Percentiles rank a stretch among this genome's conserved stretches.
Evolutionary conservation across 2,329 filamentous ascomycete species (phyloP).

Genomic region (Lomentospora prolificans): DNA sequence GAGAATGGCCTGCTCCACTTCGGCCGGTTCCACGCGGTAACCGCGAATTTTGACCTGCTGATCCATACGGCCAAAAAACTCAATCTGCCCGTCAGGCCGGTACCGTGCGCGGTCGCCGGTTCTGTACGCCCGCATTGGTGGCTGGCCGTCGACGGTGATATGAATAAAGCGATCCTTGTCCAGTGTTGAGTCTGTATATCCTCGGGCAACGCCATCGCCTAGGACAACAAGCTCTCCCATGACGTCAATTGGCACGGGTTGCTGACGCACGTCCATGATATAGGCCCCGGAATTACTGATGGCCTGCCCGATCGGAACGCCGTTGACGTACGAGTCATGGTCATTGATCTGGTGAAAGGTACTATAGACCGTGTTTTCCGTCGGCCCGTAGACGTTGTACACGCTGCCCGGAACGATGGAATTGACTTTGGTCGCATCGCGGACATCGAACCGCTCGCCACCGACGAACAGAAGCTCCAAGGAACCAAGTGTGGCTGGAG

Average conservation of each 20-base stretch:
- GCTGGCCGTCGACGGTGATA: constrained; percentile 7
- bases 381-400: constrained; percentile 16
- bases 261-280: constrained; percentile 13
- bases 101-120: constrained; percentile 11
- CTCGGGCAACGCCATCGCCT: constrained; percentile 15
- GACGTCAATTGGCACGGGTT: constrained; percentile 13
- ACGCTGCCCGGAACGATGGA: constrained; percentile 2
- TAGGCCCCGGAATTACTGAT: constrained; percentile 16
- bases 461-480: background rate
- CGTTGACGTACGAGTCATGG: constrained; percentile 10
- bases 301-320: constrained; percentile 15
- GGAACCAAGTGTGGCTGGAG: background rate
- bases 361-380: constrained; percentile 15
- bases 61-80: constrained; percentile 10
- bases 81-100: constrained; percentile 9
- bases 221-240: constrained; percentile 18
- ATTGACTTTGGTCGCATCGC: background rate
- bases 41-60: background rate
- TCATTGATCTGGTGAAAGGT: constrained; percentile 5
- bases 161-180: constrained; percentile 12
- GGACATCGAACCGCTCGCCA: background rate
- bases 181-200: constrained; percentile 12
- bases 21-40: background rate
- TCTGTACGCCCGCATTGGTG: constrained; percentile 1
- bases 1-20: background rate